phyloP scores from a whole-genome alignment of 2,329 filamentous ascomycete genomes.

The Parascedosporium putredinis region DNA sequence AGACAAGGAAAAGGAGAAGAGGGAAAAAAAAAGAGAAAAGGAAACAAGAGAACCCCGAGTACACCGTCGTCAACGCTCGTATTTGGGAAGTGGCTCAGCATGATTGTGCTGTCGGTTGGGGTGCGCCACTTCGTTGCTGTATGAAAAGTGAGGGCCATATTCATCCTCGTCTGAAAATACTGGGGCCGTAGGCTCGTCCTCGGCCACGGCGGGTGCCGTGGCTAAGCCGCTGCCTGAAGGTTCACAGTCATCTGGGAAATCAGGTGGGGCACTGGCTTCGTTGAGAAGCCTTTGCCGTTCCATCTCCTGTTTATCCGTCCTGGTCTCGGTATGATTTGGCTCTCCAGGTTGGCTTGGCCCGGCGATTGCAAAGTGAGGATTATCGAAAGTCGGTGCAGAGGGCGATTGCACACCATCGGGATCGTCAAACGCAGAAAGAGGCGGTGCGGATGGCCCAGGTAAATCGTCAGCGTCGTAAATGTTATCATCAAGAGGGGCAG shows the following conservation, averaged over 20 bases:
- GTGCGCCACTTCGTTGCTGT: neutral
- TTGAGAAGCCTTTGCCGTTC: conserved; percentile 55
- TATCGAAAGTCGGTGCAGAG: conserved; percentile 37
- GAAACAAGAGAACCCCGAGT: neutral
- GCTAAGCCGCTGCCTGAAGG: conserved; percentile 10
- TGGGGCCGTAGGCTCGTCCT: conserved; percentile 45
- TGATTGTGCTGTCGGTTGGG: neutral
- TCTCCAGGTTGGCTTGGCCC: neutral
- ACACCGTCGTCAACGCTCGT: conserved; percentile 1
- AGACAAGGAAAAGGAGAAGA: neutral
- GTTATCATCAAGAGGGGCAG: conserved; percentile 31
- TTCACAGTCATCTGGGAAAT: conserved; percentile 43
- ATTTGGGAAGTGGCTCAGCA: conserved; percentile 8
- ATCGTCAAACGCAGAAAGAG: neutral
- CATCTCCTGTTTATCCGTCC: conserved; percentile 72
- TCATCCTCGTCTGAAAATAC: conserved; percentile 45
- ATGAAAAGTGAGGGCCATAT: conserved; percentile 18
- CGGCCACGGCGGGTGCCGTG: conserved; percentile 3
- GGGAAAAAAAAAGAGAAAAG: neutral
- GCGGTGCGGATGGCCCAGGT: conserved; percentile 13
- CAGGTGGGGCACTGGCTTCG: conserved; percentile 53
- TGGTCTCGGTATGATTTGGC: neutral
- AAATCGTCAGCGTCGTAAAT: conserved; percentile 38
- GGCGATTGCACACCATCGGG: conserved; percentile 11
- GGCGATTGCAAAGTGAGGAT: conserved; percentile 19